Evolutionary conservation across 495 filamentous ascomycete species (phyloP).

Genomic region (Penicillium simplicissimum): DNA sequence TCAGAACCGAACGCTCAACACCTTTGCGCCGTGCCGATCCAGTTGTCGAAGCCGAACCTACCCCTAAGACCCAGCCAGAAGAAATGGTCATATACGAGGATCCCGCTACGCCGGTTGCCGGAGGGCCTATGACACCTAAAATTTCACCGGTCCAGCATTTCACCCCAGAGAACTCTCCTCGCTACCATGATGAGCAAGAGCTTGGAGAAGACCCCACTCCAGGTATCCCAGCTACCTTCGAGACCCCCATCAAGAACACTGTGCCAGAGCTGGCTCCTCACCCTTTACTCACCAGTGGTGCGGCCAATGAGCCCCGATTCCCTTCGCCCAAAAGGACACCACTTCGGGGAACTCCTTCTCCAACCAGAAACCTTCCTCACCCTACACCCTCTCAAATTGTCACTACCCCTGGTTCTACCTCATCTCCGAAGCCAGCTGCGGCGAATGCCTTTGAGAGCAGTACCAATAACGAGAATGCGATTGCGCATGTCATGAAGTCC

Average conservation of each 20-base stretch:
- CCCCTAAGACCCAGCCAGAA: slow-evolving; percentile 19
- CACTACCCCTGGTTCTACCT: not conserved
- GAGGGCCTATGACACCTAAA: slow-evolving; percentile 3
- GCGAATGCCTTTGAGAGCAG: not conserved
- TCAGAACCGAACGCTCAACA: slow-evolving; percentile 1
- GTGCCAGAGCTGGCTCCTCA: slow-evolving; percentile 17
- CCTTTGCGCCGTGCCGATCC: slow-evolving; percentile 10
- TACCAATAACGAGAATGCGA: slow-evolving; percentile 34
- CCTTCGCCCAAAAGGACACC: slow-evolving; percentile 25
- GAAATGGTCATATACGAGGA: slow-evolving; percentile 47
- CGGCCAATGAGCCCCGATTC: slow-evolving; percentile 14
- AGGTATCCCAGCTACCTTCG: slow-evolving; percentile 1
- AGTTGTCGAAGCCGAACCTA: slow-evolving; percentile 11
- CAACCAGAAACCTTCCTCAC: slow-evolving; percentile 21
- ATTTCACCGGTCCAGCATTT: slow-evolving; percentile 14
- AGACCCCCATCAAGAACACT: slow-evolving; percentile 11
- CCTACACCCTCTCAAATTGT: slow-evolving; percentile 12
- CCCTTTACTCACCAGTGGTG: slow-evolving; percentile 5
- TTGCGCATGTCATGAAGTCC: slow-evolving; percentile 13
- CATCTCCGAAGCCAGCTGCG: slow-evolving; percentile 11
- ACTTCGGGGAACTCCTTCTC: slow-evolving; percentile 26
- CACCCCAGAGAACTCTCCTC: slow-evolving; percentile 18
- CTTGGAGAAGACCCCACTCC: not conserved
- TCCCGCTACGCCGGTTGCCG: slow-evolving; percentile 32
- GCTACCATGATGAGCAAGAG: slow-evolving; percentile 3